phyloP scores from a whole-genome alignment of 768 basidiomycete genomes.

The Rhizopogon vesiculosus region DNA sequence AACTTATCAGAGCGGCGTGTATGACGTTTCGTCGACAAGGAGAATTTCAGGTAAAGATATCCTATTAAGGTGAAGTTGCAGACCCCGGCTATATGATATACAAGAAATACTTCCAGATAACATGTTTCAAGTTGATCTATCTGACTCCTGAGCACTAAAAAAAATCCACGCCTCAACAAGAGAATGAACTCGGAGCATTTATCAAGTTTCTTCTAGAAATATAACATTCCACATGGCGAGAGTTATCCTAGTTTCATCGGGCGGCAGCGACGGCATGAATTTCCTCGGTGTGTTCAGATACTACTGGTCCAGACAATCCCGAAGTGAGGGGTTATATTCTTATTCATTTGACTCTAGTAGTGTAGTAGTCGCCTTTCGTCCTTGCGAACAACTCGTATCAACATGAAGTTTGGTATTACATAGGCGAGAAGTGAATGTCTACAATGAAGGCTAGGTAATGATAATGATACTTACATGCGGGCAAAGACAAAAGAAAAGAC shows the following conservation, averaged over 20 bases:
- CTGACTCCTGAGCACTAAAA: no score
- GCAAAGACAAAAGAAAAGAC: conserved; percentile 10
- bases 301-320: conserved; percentile 39
- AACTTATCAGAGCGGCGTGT: conserved; percentile 18
- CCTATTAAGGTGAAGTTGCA: no score
- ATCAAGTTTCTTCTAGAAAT: no score
- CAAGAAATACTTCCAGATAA: conserved; percentile 9
- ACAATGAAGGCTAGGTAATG: neutral
- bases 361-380: neutral
- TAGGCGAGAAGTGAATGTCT: neutral
- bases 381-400: no score
- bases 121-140: no score
- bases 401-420: neutral
- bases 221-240: conserved; percentile 14
- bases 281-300: conserved; percentile 30
- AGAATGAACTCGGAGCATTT: no score
- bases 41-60: no score
- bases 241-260: conserved; percentile 31
- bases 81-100: no score
- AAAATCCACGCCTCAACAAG: no score
- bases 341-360: neutral
- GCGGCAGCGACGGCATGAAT: conserved; percentile 25
- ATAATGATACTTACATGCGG: conserved; percentile 5
- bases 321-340: neutral
- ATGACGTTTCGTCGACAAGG: conserved; percentile 10